Conservation (phyloP, 306 rosid genomes). For the Dalbergia oliveri region DNA sequence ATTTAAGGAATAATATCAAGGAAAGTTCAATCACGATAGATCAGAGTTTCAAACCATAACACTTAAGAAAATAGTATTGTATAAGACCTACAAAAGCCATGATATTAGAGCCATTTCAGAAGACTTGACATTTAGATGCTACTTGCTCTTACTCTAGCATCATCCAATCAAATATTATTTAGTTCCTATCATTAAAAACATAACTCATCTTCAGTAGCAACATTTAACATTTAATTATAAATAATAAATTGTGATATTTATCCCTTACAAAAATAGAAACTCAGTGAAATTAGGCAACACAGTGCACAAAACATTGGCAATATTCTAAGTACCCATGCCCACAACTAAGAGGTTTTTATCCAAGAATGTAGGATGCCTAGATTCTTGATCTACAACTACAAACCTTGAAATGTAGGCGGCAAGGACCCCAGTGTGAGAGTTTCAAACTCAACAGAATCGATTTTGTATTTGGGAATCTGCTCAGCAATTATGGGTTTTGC, state of each 20-base stretch:
- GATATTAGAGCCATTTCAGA: neutral
- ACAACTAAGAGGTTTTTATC: conserved; percentile 7
- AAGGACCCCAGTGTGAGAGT: conserved; percentile 77
- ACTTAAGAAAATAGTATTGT: neutral
- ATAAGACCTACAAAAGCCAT: neutral
- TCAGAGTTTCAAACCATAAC: conserved; percentile 17
- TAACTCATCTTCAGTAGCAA: neutral
- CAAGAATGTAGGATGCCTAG: conserved; percentile 27
- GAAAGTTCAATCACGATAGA: neutral
- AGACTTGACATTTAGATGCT: neutral
- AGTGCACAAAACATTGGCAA: conserved; percentile 11
- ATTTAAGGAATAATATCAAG: neutral
- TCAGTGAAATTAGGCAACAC: neutral
- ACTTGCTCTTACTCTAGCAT: conserved; percentile 14
- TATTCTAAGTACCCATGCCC: neutral
- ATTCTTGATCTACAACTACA: conserved; percentile 38
- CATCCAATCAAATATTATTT: neutral
- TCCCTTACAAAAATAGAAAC: conserved; percentile 11
- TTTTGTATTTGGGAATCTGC: conserved; percentile 86
- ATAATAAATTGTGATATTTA: neutral
- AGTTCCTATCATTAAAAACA: neutral
- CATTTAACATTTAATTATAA: neutral
- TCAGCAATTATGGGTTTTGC: conserved; percentile 87
- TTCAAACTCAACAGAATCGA: conserved; percentile 86
- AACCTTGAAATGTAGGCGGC: conserved; percentile 98